These are phyloP conservation scores for Trichoderma sp. DNA, from an alignment of 2,329 filamentous ascomycete genomes.

Conservation along the genomic window DNA sequence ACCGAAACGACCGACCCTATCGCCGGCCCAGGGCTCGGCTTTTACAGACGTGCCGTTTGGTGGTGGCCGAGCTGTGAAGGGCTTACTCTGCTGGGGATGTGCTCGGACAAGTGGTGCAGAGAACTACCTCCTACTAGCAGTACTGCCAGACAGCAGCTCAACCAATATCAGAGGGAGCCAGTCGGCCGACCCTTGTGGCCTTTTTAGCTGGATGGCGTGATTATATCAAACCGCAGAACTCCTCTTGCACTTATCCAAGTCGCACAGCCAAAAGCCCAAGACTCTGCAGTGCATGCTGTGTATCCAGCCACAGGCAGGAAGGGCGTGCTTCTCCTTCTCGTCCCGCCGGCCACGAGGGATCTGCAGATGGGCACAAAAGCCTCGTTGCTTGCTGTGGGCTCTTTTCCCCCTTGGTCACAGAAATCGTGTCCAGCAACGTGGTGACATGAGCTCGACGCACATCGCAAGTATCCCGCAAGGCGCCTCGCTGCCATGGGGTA, in stretches of 20 bases:
- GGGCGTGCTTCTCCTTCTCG: neutral
- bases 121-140: neutral
- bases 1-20: conserved; percentile 20
- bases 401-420: neutral
- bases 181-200: neutral
- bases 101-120: neutral
- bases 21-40: conserved; percentile 6
- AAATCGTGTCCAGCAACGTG: neutral
- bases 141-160: neutral
- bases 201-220: neutral
- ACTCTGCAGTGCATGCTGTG: neutral
- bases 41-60: neutral
- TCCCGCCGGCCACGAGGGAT: neutral
- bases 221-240: neutral
- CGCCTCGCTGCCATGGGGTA: neutral
- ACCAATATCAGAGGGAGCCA: conserved; percentile 3
- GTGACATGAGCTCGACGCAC: neutral
- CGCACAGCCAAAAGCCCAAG: neutral
- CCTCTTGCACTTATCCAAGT: neutral
- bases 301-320: neutral
- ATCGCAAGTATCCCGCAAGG: neutral
- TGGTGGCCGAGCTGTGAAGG: neutral
- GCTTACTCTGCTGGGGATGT: neutral
- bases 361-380: neutral
- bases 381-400: neutral